These are phyloP conservation scores for Verticillium zaregamsianum DNA, from an alignment of 2,329 filamentous ascomycete species.

Conservation along the genomic window DNA sequence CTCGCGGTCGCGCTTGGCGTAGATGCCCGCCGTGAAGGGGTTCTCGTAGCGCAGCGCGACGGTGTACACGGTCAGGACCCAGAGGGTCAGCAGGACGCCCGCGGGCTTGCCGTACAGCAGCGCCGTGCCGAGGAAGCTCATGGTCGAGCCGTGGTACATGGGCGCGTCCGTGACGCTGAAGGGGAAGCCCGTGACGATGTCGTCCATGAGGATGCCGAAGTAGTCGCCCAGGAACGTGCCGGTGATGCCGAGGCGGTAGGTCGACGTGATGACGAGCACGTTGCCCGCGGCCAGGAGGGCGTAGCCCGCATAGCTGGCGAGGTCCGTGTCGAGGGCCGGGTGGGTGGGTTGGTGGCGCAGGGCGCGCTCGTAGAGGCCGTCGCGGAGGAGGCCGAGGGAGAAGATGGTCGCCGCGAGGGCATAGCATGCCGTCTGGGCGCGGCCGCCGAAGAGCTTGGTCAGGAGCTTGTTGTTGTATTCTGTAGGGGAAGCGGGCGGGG, in stretches of 20 bases:
- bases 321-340: constrained; percentile 61
- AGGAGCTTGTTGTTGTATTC: constrained; percentile 91
- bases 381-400: constrained; percentile 82
- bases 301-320: constrained; percentile 61
- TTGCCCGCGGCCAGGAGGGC: constrained; percentile 73
- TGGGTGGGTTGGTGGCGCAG: constrained; percentile 72
- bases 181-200: constrained; percentile 89
- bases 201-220: constrained; percentile 96
- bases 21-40: constrained; percentile 90
- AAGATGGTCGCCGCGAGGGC: constrained; percentile 86
- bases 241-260: constrained; percentile 88
- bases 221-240: constrained; percentile 98
- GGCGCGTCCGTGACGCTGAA: constrained; percentile 89
- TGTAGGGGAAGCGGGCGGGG: constrained; percentile 28
- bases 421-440: constrained; percentile 79
- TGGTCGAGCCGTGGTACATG: constrained; percentile 94
- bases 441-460: constrained; percentile 80
- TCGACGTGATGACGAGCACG: constrained; percentile 79
- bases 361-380: constrained; percentile 81
- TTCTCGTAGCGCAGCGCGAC: constrained; percentile 85
- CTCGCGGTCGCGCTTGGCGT: constrained; percentile 73
- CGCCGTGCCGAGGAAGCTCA: constrained; percentile 87
- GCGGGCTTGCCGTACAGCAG: constrained; percentile 84
- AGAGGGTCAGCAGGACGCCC: constrained; percentile 68
- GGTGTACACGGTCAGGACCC: constrained; percentile 75